Conservation (phyloP, 116 monocot species). For the Zostera marina region DNA sequence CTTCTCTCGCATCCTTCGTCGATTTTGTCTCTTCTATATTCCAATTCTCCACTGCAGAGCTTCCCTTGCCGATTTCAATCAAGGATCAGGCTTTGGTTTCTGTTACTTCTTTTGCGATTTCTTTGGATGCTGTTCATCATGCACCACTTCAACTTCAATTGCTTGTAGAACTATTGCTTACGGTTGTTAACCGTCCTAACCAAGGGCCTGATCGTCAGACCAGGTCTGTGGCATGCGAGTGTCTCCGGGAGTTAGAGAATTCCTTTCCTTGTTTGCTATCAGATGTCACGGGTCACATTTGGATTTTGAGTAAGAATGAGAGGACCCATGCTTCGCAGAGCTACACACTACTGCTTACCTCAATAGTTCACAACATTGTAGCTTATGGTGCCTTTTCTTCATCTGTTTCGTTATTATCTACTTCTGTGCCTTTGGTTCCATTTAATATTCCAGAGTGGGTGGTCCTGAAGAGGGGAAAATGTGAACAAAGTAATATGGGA, state of each 20-base stretch:
- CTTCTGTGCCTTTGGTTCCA: constrained; percentile 37
- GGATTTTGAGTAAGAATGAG: constrained; percentile 58
- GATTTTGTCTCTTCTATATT: constrained; percentile 20
- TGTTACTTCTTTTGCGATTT: constrained; percentile 27
- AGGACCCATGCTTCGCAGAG: constrained; percentile 49
- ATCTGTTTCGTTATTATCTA: constrained; percentile 23
- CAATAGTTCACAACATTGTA: constrained; percentile 24
- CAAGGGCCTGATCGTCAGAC: constrained; percentile 46
- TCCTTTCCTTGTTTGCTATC: constrained; percentile 58
- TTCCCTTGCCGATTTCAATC: constrained; percentile 9
- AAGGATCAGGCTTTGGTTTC: constrained; percentile 35
- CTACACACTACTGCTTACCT: constrained; percentile 15
- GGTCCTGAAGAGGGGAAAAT: not conserved
- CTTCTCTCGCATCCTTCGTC: constrained; percentile 15
- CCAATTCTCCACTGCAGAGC: constrained; percentile 7
- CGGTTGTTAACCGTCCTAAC: constrained; percentile 58
- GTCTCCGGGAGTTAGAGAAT: constrained; percentile 69
- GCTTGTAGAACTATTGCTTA: constrained; percentile 45
- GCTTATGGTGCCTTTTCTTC: constrained; percentile 12
- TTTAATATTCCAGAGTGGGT: constrained; percentile 22
- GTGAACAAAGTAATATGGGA: not conserved
- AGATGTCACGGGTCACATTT: constrained; percentile 47
- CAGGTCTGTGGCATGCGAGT: constrained; percentile 61
- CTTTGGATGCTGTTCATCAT: constrained; percentile 11
- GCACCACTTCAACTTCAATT: constrained; percentile 13